Evolutionary conservation across 2,329 filamentous ascomycete genomes (phyloP), one percentile per base, ranked within the genome.

Genomic region (Aspergillus aculeatus): DNA sequence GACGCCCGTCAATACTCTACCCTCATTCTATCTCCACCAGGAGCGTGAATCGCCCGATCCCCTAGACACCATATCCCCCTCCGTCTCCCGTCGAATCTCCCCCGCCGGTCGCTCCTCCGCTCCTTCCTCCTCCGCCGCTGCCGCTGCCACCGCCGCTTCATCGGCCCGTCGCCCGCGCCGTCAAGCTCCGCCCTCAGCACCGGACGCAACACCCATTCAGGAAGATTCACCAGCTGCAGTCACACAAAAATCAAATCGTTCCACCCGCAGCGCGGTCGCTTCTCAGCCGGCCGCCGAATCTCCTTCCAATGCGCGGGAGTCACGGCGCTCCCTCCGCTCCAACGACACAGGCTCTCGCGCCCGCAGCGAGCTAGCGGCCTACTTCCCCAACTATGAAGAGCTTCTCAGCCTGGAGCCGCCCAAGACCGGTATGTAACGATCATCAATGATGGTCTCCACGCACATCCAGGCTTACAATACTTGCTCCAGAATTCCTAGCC

Each of bases 341-440:
- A 90, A 96, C 70, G 92, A 96, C 72, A 84, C 84, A 69, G 90
- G 89, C 11, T 89, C 89, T 54, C 84, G 91, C 67, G 89, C 92
- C 78, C 96, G 96, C 82, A 97, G 92, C 77, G 93, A 97, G 72
- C 83, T 98, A 62, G 89, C 92, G 41, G 85, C 87, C 51, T 98
- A 96, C 78, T 97, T 98, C 71, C 88, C 90, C 55, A 93, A 96
- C 71, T 98, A 96, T 76, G 93, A 97, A 76, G 91, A 96, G 73
- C 86, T 97, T 66, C 92, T 98, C 77, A 92, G 91, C 63, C 91
- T 96, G 72, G 88, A 91, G 64, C 86, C 88, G 44, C 89, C 89
- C 68, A 89, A 93, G 76, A 82, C 89, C 68, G 89, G 92, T 93
- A 83, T 44, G 38, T 19, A 19, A 16, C 16, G 38, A 61, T 50